Conservation (phyloP, 2,329 filamentous ascomycete species). For the Phialophora expanda region DNA sequence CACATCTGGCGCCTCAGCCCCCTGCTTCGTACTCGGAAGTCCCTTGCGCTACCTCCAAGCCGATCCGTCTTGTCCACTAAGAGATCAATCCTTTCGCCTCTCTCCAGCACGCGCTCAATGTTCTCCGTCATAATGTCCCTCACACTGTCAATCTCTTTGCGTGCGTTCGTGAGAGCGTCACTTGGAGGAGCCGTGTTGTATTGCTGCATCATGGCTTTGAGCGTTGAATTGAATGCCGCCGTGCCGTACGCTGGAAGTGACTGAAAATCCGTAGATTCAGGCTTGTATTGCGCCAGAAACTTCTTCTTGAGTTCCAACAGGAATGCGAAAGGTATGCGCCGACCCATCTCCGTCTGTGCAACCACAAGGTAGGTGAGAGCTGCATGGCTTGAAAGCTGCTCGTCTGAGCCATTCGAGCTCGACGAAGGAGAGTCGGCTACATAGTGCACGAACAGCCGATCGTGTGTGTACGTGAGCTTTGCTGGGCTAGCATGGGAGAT, state of each 20-base stretch:
- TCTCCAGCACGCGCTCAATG: slow-evolving; percentile 85
- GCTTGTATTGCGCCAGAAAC: slow-evolving; percentile 75
- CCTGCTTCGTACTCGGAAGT: slow-evolving; percentile 86
- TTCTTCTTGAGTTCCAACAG: slow-evolving; percentile 87
- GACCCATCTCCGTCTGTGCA: slow-evolving; percentile 77
- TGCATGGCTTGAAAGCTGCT: slow-evolving; percentile 53
- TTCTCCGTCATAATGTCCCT: slow-evolving; percentile 94
- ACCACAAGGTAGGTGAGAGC: slow-evolving; percentile 92
- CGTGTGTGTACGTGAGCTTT: slow-evolving; percentile 94
- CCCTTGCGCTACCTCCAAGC: slow-evolving; percentile 82
- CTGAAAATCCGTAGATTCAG: slow-evolving; percentile 71
- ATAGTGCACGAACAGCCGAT: slow-evolving; percentile 92
- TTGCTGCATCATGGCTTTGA: slow-evolving; percentile 79
- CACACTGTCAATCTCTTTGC: slow-evolving; percentile 90
- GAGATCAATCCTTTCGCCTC: slow-evolving; percentile 90
- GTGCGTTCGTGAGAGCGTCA: slow-evolving; percentile 82
- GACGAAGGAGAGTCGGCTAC: slow-evolving; percentile 80
- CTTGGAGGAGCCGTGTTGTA: slow-evolving; percentile 79
- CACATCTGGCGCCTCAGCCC: slow-evolving; percentile 93
- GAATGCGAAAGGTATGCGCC: slow-evolving; percentile 90
- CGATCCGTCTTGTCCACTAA: slow-evolving; percentile 96
- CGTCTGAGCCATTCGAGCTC: slow-evolving; percentile 51
- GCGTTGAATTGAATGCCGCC: slow-evolving; percentile 79
- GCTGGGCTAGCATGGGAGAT: slow-evolving; percentile 80
- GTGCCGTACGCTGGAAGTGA: slow-evolving; percentile 87